Evolutionary conservation across 1,139 yeast genomes (phyloP), one percentile per base, ranked within the genome.

Genomic region (Spencermartinsiella ligniputridi): DNA sequence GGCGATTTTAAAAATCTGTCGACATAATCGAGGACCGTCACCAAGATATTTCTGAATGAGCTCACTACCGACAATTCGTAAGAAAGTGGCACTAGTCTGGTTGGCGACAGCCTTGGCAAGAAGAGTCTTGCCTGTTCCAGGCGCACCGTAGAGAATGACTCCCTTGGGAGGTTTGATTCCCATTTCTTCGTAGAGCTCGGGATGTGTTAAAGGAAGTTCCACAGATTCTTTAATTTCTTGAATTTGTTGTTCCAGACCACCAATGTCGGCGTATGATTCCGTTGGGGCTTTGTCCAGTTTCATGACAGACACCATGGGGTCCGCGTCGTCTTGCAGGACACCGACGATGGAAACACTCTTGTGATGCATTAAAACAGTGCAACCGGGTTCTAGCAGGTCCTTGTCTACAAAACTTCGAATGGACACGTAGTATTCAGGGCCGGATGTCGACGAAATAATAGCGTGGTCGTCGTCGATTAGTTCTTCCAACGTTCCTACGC

Each of bases 81-180:
- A 74, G 61, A 94, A 94, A 1, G 97, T 89, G 4, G 98, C 98
- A 52, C 95, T 83, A 0, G 98, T 92, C 61, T 90, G 97, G 66
- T 92, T 92, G 4, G 99, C 99, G 43, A 94, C 98, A 0, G 99
- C 99, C 67, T 92, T 94, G 16, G 97, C 98, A 57, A 94, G 74
- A 53, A 94, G 71, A 0, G 99, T 94, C 67, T 94, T 94, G 62
- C 99, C 99, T 0, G 98, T 94, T 66, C 99, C 99, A 27, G 99
- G 99, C 0, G 97, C 96, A 57, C 99, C 99, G 63, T 94, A 94
- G 50, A 94, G 75, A 57, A 94, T 90, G 45, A 94, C 98, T 69
- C 99, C 99, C 71, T 92, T 92, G 42, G 99, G 99, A 6, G 98
- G 98, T 61, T 90, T 89, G 63, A 94, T 92, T 56, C 99, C 99